Base-by-base conservation (phyloP, 2,329 filamentous ascomycete genomes). In the Colletotrichum noveboracense region DNA sequence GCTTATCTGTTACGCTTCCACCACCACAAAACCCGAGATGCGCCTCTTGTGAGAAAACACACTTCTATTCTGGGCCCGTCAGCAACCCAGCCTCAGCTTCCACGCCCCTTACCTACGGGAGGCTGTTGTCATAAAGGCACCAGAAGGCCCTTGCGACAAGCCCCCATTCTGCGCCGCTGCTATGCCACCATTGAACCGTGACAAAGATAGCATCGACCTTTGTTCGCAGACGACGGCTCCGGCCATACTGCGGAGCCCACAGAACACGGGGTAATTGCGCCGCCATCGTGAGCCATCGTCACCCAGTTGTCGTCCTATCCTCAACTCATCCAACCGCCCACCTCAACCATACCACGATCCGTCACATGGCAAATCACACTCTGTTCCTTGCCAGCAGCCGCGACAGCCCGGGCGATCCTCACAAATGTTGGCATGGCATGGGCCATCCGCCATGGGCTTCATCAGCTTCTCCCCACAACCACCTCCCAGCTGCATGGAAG, bases 181-280 rank as follows among this genome's bases (percentile, higher is more conserved):
- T 72, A 38, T 66, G 56, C 70, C 69, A 66, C 32, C 18, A 26
- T 28, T 67, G 56, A 24, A 14, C 36, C 16, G 26, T 18, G 43
- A 67, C 70, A 75, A 75, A 68, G 69, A 65, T 73, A 28, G 56
- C 10, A n/a, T 26, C 26, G n/a, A 48, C 24, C 70, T 73, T 71
- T 71, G 71, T 74, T 30, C 64, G 32, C 18, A 32, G 62, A 73
- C 62, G 64, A 64, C 56, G 34, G 62, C 73, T 65, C 69, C 70
- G 62, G 73, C 69, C 8, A 75, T 48, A 68, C 38, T n/a, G 13
- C 64, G 70, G 70, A 67, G 58, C 52, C 14, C 38, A 24, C 8
- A 26, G 38, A 65, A 26, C 56, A 72, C 55, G 55, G 62, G 30
- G 69, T 21, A 48, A 24, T 62, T 32, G 52, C 38, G 68, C 28